Base-by-base conservation (phyloP, 345 rosid species). In the Bruguiera gymnorhiza region DNA sequence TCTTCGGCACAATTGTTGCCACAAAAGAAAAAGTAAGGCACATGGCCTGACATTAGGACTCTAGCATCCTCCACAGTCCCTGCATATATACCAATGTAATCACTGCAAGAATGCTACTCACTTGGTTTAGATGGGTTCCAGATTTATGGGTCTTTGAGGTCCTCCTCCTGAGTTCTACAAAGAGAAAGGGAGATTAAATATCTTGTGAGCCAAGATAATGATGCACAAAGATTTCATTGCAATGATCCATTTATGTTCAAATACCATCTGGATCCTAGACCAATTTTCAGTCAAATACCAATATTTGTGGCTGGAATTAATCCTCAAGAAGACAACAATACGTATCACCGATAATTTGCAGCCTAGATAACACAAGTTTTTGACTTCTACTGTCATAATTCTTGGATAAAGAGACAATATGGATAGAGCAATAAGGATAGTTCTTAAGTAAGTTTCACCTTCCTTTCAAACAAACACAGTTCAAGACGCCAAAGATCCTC, bases 131-230 rank as follows among this genome's bases (percentile, higher is more conserved):
- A 65, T 60, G 70, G 27, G 76, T 67, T 74, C 84, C 89, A 64
- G 79, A 73, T 60, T 78, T 83, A 4, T 72, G 83, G 63, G 69
- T 60, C 72, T 76, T 55, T 79, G 78, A 70, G 68, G 82, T 86
- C 75, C 80, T 85, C 82, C 88, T 86, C 83, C 78, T 82, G 76
- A 84, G 81, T 64, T 82, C 99, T 95, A 73, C 81, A 76, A 73
- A 77, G 61, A 43, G 54, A 66, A 70, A 76, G 23, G 37, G 59
- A 70, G 31, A 67, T 55, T 65, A 70, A 50, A 11, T 46, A 29
- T 57, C 67, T 56, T 59, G 24, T 70, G 75, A 58, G 21, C 51
- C 3, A 63, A n/a, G 57, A 50, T 13, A 23, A 24, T 13, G 15
- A 23, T 21, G 11, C 60, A 55, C 11, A 23, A 55, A 26, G 37